phyloP scores from a whole-genome alignment of 768 basidiomycete species.

The Lactarius tabidus region DNA sequence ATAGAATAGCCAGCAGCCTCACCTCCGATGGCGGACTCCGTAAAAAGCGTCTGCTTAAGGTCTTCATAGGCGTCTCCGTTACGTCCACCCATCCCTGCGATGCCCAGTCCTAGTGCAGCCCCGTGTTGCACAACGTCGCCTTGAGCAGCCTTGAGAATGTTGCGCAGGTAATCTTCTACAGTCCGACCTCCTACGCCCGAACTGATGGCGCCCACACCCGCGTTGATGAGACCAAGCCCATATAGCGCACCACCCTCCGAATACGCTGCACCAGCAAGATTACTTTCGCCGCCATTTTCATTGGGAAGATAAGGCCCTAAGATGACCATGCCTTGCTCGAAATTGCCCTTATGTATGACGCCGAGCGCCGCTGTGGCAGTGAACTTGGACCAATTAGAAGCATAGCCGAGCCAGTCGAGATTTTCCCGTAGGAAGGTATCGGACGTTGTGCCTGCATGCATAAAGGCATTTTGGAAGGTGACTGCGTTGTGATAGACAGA shows the following conservation, averaged over 20 bases:
- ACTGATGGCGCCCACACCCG: slow-evolving; percentile 60
- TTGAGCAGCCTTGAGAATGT: slow-evolving; percentile 68
- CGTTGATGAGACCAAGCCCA: slow-evolving; percentile 91
- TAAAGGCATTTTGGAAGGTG: slow-evolving; percentile 95
- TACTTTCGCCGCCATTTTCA: slow-evolving; percentile 64
- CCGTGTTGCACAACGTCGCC: slow-evolving; percentile 95
- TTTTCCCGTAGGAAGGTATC: slow-evolving; percentile 93
- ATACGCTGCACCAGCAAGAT: slow-evolving; percentile 74
- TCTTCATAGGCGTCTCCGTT: slow-evolving; percentile 89
- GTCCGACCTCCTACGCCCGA: slow-evolving; percentile 43
- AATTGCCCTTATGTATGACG: slow-evolving; percentile 96
- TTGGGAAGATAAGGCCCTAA: slow-evolving; percentile 92
- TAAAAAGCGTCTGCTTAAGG: slow-evolving; percentile 83
- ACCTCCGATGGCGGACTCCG: slow-evolving; percentile 92
- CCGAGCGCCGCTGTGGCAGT: slow-evolving; percentile 95
- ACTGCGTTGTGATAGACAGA: slow-evolving; percentile 98
- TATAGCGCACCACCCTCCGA: slow-evolving; percentile 96
- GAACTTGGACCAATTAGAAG: slow-evolving; percentile 98
- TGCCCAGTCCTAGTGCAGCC: slow-evolving; percentile 93
- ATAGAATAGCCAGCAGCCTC: slow-evolving; percentile 96
- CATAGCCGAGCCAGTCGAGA: slow-evolving; percentile 92
- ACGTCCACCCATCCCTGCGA: slow-evolving; percentile 90
- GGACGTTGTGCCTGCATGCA: slow-evolving; percentile 96
- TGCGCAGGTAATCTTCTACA: slow-evolving; percentile 73
- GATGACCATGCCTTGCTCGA: slow-evolving; percentile 87